Evolutionary conservation across 768 basidiomycete genomes (phyloP).

Genomic region (Phylloporus sp.): DNA sequence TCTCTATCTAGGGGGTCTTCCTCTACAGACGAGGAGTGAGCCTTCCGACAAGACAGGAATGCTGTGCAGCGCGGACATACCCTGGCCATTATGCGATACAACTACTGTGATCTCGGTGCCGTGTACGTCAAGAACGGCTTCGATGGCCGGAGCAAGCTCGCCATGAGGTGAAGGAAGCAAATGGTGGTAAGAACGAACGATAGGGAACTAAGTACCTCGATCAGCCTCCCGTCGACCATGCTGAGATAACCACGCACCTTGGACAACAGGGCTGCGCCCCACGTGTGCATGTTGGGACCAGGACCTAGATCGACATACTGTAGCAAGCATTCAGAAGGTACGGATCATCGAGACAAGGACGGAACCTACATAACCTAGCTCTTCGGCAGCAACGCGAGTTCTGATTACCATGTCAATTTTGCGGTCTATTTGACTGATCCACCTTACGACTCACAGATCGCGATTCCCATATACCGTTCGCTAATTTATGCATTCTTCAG

Average conservation of each 20-base stretch:
- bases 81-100: slow-evolving; percentile 92
- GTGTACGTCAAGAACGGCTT: slow-evolving; percentile 76
- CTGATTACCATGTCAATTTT: slow-evolving; percentile 34
- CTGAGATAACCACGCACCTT: slow-evolving; percentile 43
- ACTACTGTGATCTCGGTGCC: slow-evolving; percentile 77
- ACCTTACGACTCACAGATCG: slow-evolving; percentile 54
- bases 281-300: slow-evolving; percentile 84
- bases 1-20: slow-evolving; percentile 87
- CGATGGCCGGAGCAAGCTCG: slow-evolving; percentile 87
- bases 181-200: slow-evolving; percentile 81
- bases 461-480: slow-evolving; percentile 78
- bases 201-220: slow-evolving; percentile 63
- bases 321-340: not conserved
- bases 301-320: slow-evolving; percentile 89
- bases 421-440: not conserved
- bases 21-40: slow-evolving; percentile 43
- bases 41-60: not conserved
- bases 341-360: not conserved
- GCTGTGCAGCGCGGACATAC: slow-evolving; percentile 34
- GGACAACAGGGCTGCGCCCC: slow-evolving; percentile 80
- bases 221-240: not conserved
- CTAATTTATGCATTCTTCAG: slow-evolving; percentile 31
- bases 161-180: slow-evolving; percentile 82
- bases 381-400: slow-evolving; percentile 71
- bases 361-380: slow-evolving; percentile 72